A percentile compares a stretch with the other conserved stretches of the same genome.
Evolutionary conservation across 1,139 yeast species (phyloP).

Genomic region (Diutina ranongensis): DNA sequence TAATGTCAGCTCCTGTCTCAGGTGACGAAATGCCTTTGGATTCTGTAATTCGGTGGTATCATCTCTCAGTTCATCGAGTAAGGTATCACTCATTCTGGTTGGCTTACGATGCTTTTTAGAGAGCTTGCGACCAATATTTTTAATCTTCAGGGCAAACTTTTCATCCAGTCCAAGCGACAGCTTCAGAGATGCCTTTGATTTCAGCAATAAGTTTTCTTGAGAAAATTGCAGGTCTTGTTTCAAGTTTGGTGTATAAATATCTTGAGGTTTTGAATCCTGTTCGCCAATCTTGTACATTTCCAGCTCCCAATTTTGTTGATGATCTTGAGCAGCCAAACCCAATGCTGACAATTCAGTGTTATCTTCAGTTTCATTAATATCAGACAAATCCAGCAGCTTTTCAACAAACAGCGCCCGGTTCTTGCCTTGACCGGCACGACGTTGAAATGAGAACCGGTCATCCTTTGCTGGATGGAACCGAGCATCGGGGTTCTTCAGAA

Average conservation of each 20-base stretch:
- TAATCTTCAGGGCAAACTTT: background rate
- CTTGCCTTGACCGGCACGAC: conserved; percentile 15
- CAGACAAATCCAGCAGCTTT: conserved; percentile 12
- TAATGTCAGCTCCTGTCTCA: background rate
- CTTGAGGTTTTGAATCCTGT: background rate
- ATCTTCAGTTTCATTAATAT: conserved; percentile 14
- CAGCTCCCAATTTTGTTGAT: conserved; percentile 56
- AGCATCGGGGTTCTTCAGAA: conserved; percentile 72
- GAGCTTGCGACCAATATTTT: conserved; percentile 1
- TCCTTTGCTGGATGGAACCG: conserved; percentile 76
- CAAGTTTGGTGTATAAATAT: background rate
- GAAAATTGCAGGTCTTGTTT: background rate
- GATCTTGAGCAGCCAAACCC: conserved; percentile 65
- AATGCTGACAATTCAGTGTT: conserved; percentile 55
- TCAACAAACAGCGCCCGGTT: conserved; percentile 1
- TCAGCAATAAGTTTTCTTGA: background rate
- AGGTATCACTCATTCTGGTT: conserved; percentile 2
- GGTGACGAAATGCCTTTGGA: background rate
- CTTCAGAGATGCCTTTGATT: background rate
- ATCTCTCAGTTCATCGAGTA: conserved; percentile 1
- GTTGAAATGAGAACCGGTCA: conserved; percentile 75
- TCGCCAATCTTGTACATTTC: conserved; percentile 30
- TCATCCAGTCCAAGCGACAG: background rate
- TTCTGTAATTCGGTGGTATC: background rate
- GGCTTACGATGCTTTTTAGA: background rate